A percentile compares a stretch with the other conserved stretches of the same genome.
phyloP scores from a whole-genome alignment of 208 protist species.

The Naegleria lovaniensis region DNA sequence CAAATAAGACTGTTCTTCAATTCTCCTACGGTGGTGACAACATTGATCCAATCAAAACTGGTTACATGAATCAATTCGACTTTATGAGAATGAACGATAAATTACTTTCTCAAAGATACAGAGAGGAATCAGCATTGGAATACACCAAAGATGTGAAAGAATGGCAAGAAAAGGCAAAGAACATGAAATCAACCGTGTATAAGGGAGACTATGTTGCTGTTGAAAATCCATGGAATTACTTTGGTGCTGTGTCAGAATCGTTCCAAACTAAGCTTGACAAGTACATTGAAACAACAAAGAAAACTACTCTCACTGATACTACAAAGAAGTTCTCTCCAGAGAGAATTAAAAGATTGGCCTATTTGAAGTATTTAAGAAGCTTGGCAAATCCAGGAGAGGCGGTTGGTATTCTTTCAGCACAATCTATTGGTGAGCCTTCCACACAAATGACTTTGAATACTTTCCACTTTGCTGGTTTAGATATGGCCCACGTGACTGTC shows the following conservation, averaged over 20 bases:
- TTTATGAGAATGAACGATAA: constrained; percentile 63
- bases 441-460: constrained; percentile 99
- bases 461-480: constrained; percentile 98
- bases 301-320: background rate
- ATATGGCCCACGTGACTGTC: constrained; percentile 98
- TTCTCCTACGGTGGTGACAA: constrained; percentile 97
- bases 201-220: background rate
- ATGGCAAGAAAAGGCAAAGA: constrained; percentile 34
- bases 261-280: constrained; percentile 41
- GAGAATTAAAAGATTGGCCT: background rate
- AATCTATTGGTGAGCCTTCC: constrained; percentile 97
- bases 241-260: constrained; percentile 46
- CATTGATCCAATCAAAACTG: constrained; percentile 87
- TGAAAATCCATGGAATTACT: background rate
- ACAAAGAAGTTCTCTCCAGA: background rate
- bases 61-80: constrained; percentile 79
- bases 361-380: constrained; percentile 13
- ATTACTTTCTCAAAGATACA: background rate
- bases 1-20: constrained; percentile 85
- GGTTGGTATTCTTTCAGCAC: constrained; percentile 92
- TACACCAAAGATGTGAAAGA: background rate
- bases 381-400: background rate
- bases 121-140: background rate
- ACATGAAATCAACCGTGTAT: background rate
- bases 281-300: constrained; percentile 37